A percentile compares a stretch with the other conserved stretches of the same genome.
Evolutionary conservation across 2,329 filamentous ascomycete genomes (phyloP).

Genomic region (Aureobasidium vineae): DNA sequence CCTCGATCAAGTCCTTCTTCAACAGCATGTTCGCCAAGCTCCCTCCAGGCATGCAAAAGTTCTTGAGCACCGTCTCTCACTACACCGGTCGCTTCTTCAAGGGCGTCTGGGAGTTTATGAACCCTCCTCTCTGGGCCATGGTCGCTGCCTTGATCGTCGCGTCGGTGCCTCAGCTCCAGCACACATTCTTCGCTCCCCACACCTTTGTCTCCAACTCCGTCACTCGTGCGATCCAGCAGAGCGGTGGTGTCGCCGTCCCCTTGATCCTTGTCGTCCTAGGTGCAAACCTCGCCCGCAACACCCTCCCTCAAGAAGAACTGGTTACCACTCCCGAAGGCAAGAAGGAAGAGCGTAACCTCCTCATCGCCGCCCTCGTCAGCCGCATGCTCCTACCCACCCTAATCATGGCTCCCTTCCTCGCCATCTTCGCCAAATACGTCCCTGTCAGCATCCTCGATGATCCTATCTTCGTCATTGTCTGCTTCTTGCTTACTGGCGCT

Average conservation of each 20-base stretch:
- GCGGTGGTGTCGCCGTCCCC: slow-evolving; percentile 86
- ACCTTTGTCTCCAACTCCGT: slow-evolving; percentile 92
- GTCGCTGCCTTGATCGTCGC: slow-evolving; percentile 85
- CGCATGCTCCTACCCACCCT: slow-evolving; percentile 91
- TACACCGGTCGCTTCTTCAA: slow-evolving; percentile 54
- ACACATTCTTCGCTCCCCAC: slow-evolving; percentile 81
- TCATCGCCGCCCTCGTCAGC: slow-evolving; percentile 80
- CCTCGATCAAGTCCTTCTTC: slow-evolving; percentile 37
- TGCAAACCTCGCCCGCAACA: slow-evolving; percentile 91
- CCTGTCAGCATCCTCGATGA: slow-evolving; percentile 94
- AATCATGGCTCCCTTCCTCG: slow-evolving; percentile 88
- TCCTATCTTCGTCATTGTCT: slow-evolving; percentile 97
- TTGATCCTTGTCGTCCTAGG: slow-evolving; percentile 93
- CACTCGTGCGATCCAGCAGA: slow-evolving; percentile 80
- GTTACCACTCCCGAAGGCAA: slow-evolving; percentile 68
- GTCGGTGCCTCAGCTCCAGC: slow-evolving; percentile 77
- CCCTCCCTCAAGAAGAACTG: slow-evolving; percentile 66
- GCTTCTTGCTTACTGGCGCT: slow-evolving; percentile 91
- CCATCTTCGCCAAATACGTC: slow-evolving; percentile 82
- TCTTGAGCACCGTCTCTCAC: slow-evolving; percentile 45
- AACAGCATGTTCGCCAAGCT: slow-evolving; percentile 50
- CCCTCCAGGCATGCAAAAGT: slow-evolving; percentile 54
- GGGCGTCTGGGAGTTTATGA: slow-evolving; percentile 93
- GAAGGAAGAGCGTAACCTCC: slow-evolving; percentile 67
- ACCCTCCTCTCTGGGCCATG: slow-evolving; percentile 98